Evolutionary conservation across 768 basidiomycete species (phyloP).

Genomic region (Phanerodontia chrysosporium): DNA sequence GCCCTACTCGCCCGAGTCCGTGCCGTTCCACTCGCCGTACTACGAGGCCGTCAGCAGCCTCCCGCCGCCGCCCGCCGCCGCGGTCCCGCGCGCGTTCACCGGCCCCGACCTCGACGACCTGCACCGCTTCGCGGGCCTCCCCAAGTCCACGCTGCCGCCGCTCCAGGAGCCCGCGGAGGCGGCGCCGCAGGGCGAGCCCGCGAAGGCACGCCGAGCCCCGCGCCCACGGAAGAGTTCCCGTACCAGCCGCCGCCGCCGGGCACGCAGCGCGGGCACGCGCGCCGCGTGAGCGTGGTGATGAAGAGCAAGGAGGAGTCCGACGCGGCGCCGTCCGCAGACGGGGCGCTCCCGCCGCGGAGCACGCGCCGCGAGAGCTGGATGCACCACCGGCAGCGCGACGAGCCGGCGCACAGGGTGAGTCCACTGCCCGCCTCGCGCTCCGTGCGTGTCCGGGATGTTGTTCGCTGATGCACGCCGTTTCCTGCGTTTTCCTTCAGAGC

Average conservation of each 20-base stretch:
- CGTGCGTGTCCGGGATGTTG: background rate
- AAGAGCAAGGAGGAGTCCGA: constrained; percentile 27
- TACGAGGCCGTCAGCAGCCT: constrained; percentile 10
- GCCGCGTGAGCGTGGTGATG: constrained; percentile 35
- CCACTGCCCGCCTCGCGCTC: too few relatives aligned
- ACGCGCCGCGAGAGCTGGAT: constrained; percentile 13
- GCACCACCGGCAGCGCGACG: constrained; percentile 12
- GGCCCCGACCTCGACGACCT: constrained; percentile 5
- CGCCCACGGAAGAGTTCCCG: constrained; percentile 19
- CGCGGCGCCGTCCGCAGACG: constrained; percentile 14
- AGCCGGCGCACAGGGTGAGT: constrained; percentile 12
- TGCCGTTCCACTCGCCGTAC: constrained; percentile 12
- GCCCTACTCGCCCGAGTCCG: constrained; percentile 12
- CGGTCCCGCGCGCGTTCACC: constrained; percentile 6
- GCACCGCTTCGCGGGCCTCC: constrained; percentile 5
- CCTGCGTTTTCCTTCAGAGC: too few relatives aligned
- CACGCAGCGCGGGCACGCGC: constrained; percentile 34
- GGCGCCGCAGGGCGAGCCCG: background rate
- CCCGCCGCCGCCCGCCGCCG: background rate
- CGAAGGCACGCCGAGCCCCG: background rate
- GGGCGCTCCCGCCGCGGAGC: constrained; percentile 1
- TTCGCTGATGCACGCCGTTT: constrained; percentile 9
- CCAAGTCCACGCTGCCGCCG: background rate
- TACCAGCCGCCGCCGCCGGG: constrained; percentile 29
- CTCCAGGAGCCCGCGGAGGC: background rate